Percentiles rank a stretch among this genome's conserved stretches.
phyloP scores from a whole-genome alignment of 1,284 basidiomycete species.

The Papiliotrema fonsecae region DNA sequence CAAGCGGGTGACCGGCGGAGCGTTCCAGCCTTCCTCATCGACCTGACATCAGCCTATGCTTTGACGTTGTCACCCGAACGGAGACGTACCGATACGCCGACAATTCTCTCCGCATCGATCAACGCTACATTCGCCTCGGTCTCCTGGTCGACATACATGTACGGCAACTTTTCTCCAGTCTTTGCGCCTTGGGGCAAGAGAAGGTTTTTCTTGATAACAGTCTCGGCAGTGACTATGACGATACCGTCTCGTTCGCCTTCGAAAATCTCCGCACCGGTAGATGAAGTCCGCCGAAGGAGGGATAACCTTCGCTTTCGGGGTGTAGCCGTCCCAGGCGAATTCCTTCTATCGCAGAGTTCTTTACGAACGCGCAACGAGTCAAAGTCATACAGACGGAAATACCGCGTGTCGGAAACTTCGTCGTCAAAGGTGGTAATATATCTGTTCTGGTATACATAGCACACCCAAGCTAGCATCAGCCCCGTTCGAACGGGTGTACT shows the following conservation, averaged over 20 bases:
- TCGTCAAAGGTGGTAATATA: conserved; percentile 24
- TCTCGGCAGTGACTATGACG: conserved; percentile 25
- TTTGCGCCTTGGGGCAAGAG: conserved; percentile 14
- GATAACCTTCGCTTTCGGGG: background rate
- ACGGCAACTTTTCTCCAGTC: conserved; percentile 38
- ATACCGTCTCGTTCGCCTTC: conserved; percentile 22
- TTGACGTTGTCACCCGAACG: background rate
- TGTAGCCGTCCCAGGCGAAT: background rate
- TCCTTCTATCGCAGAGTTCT: conserved; percentile 20
- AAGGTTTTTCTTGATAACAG: conserved; percentile 8
- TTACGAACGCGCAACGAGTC: conserved; percentile 33
- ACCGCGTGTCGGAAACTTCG: conserved; percentile 5
- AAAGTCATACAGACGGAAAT: conserved; percentile 42
- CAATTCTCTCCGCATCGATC: conserved; percentile 42
- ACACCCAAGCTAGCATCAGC: conserved; percentile 39
- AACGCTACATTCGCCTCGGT: conserved; percentile 27
- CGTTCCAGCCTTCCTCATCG: background rate
- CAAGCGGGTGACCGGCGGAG: background rate
- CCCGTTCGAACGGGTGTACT: conserved; percentile 1
- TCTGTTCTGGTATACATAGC: conserved; percentile 45
- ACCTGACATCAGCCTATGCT: background rate
- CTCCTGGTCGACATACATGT: conserved; percentile 22
- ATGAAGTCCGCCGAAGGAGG: no score
- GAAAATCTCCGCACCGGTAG: conserved; percentile 1
- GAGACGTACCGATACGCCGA: conserved; percentile 32